Conservation (phyloP, 768 basidiomycete species). For the Guyanaporus albipodus region DNA sequence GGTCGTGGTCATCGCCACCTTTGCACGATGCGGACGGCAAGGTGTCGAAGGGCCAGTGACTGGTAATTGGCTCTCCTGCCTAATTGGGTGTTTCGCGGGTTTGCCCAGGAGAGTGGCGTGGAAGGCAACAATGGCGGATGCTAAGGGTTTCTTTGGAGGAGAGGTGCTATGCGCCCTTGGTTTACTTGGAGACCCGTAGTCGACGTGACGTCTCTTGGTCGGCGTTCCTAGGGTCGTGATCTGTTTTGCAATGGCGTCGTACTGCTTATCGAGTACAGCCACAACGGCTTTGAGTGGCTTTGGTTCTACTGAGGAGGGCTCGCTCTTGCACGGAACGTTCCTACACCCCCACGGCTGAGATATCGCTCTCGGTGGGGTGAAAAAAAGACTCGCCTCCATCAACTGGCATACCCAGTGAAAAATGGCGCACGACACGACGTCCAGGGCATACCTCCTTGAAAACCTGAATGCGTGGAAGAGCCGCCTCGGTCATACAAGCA, state of each 20-base stretch:
- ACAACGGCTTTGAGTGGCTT: conserved; percentile 20
- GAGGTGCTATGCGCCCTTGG: conserved; percentile 12
- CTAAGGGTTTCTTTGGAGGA: conserved; percentile 2
- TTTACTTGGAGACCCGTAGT: conserved; percentile 14
- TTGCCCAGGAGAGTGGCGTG: conserved; percentile 12
- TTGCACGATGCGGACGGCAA: conserved; percentile 12
- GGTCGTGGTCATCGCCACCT: not conserved
- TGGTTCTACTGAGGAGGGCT: conserved; percentile 8
- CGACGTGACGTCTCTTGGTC: conserved; percentile 38
- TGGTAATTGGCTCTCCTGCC: not conserved
- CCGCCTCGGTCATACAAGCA: conserved; percentile 35
- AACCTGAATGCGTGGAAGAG: conserved; percentile 9
- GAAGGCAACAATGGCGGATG: conserved; percentile 13
- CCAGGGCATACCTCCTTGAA: conserved; percentile 18
- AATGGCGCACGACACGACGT: conserved; percentile 34
- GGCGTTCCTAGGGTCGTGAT: conserved; percentile 38
- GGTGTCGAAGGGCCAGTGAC: conserved; percentile 25
- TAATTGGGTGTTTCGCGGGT: conserved; percentile 2
- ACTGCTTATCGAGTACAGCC: conserved; percentile 21
- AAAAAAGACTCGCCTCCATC: conserved; percentile 33
- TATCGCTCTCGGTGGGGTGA: not conserved
- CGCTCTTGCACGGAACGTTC: conserved; percentile 21
- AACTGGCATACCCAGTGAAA: conserved; percentile 46
- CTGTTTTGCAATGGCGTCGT: conserved; percentile 22
- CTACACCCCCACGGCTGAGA: conserved; percentile 5